Conservation (phyloP, 176 grass and related monocot genomes). For the Bothriochloa decipiens region DNA sequence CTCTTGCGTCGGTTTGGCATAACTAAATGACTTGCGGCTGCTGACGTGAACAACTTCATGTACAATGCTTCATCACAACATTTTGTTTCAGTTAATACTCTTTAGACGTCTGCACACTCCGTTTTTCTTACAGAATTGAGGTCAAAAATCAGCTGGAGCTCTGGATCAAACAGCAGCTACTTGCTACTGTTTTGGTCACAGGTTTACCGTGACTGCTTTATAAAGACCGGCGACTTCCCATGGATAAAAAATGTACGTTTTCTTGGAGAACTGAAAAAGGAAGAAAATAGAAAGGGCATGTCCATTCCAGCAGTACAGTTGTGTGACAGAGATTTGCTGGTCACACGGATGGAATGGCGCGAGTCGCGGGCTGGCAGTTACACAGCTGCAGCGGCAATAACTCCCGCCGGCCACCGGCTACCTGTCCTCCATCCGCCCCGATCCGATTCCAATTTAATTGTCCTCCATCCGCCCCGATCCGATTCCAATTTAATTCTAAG, state of each 20-base stretch:
- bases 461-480: too few species aligned
- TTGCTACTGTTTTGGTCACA: background rate
- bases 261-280: background rate
- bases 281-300: constrained; percentile 7
- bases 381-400: constrained; percentile 39
- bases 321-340: background rate
- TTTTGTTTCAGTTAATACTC: background rate
- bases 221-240: too few species aligned
- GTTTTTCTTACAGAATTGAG: too few species aligned
- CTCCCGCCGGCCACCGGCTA: constrained; percentile 23
- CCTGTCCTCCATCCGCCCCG: background rate
- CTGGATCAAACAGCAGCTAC: background rate
- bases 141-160: background rate
- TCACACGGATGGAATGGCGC: constrained; percentile 11
- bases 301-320: background rate
- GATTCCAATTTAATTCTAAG: too few species aligned
- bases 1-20: background rate
- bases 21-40: background rate
- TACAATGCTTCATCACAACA: background rate
- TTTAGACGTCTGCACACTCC: background rate
- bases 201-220: background rate
- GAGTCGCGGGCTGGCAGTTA: background rate
- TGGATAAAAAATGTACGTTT: background rate
- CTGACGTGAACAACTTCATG: background rate
- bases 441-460: constrained; percentile 15